phyloP scores from a whole-genome alignment of 208 protist species.

The Lotmaria passim region DNA sequence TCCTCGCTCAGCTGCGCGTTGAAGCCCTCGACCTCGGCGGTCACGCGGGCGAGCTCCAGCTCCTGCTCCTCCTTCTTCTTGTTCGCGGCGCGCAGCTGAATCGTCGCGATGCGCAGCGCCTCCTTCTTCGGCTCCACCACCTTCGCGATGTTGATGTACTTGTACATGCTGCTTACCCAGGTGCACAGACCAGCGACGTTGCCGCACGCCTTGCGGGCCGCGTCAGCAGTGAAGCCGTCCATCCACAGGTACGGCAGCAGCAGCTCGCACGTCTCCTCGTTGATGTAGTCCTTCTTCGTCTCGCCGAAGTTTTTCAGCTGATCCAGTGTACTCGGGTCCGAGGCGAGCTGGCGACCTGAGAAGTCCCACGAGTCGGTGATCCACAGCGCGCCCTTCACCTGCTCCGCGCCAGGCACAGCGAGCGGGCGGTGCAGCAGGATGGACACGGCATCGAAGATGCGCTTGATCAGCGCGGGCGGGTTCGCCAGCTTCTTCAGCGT shows the following conservation, averaged over 20 bases:
- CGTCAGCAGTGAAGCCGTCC: constrained; percentile 94
- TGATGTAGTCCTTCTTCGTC: constrained; percentile 96
- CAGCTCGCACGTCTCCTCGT: constrained; percentile 98
- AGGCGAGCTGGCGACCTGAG: constrained; percentile 82
- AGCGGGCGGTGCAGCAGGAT: constrained; percentile 91
- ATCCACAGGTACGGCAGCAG: constrained; percentile 97
- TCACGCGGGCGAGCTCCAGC: constrained; percentile 93
- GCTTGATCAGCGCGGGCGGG: constrained; percentile 96
- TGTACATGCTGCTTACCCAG: constrained; percentile 97
- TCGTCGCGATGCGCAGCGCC: constrained; percentile 87
- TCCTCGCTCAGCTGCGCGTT: constrained; percentile 93
- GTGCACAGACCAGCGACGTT: constrained; percentile 95
- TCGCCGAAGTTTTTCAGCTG: constrained; percentile 83
- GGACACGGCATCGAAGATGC: constrained; percentile 98
- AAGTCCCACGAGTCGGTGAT: constrained; percentile 93
- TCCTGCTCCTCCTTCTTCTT: constrained; percentile 97
- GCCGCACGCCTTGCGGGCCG: constrained; percentile 92
- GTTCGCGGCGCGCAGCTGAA: constrained; percentile 91
- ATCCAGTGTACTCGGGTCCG: constrained; percentile 77
- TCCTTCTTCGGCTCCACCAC: constrained; percentile 97
- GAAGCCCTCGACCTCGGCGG: constrained; percentile 93
- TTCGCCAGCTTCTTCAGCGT: constrained; percentile 95
- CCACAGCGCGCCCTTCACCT: constrained; percentile 88
- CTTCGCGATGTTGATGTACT: constrained; percentile 98
- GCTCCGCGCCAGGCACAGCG: constrained; percentile 71